Base-by-base conservation (phyloP, 192 early-diverging fungal species). In the Funneliformis geosporum region DNA sequence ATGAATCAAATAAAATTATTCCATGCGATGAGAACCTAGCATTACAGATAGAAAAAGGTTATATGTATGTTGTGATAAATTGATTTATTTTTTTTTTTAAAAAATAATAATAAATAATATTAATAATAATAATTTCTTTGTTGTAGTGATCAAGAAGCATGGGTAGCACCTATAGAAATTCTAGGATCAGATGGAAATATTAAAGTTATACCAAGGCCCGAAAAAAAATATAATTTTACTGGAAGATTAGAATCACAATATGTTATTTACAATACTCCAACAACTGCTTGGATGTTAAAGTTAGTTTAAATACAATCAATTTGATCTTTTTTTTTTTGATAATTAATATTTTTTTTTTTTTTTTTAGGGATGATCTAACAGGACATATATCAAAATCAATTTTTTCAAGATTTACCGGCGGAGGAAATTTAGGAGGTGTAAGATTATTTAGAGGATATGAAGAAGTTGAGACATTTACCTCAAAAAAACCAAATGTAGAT, bases 21-120 rank as follows among this genome's bases (percentile, higher is more conserved):
- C 94, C 95, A 8, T 96, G 95, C 82, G 92, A 95, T 72, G 94
- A 93, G 61, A 95, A 91, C 71, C 80, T 96, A 14, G 80, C 94
- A 2, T 79, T 89, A 46, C 95, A 96, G 83, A 86, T 95, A 47
- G 94, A 96, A 85, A 86, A 91, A 65, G 95, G 95, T 33, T 95
- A 94, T 80, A 85, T 83, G 90, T 88, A 84, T 60, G 43, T 60
- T 23, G 46, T 66, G 14, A 40, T 14, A 27, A 28, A 18, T 67
- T 65, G 2, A 8, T 9, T 16, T 76, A 1, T 42, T 69, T 12
- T 76, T 21, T 27, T 73, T 8, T 42, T 33, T 50, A 38, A 50
- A 2, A 55, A 50, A n/a, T 38, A 16, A 39, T 80, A 72, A 16
- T 8, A 28, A 23, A 21, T 44, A 9, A 8, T 66, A 25, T 44